Percentiles rank a stretch among this genome's conserved stretches.
Conservation (phyloP, 2,329 filamentous ascomycete species). For the Pseudogymnoascus sp. region DNA sequence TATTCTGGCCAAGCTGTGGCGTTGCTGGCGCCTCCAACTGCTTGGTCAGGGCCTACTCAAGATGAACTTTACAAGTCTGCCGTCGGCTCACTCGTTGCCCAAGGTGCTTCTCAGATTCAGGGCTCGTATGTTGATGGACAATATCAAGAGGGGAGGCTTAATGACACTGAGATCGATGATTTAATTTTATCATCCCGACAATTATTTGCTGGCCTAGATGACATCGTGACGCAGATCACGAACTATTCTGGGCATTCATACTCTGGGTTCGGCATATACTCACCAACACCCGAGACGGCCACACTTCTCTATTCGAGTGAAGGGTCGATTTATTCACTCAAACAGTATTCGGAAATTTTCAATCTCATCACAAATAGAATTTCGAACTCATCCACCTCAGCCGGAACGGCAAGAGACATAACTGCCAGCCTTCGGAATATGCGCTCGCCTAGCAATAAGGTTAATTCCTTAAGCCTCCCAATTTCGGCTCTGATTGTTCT, state of each 20-base stretch:
- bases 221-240: slow-evolving; percentile 17
- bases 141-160: background rate
- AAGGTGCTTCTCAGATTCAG: background rate
- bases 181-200: background rate
- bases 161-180: background rate
- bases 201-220: background rate
- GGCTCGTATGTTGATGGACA: background rate
- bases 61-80: slow-evolving; percentile 15
- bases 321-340: background rate
- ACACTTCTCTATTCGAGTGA: slow-evolving; percentile 16
- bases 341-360: slow-evolving; percentile 12
- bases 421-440: slow-evolving; percentile 15
- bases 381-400: slow-evolving; percentile 17
- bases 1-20: slow-evolving; percentile 11
- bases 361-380: slow-evolving; percentile 21
- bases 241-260: slow-evolving; percentile 12
- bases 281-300: slow-evolving; percentile 17
- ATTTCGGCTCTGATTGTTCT: slow-evolving; percentile 20
- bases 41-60: slow-evolving; percentile 18
- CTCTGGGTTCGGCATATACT: slow-evolving; percentile 17
- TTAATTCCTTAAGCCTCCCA: slow-evolving; percentile 14
- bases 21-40: slow-evolving; percentile 19
- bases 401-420: slow-evolving; percentile 14
- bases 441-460: slow-evolving; percentile 13
- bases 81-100: background rate